These are phyloP conservation scores for Galerina marginata DNA, from an alignment of 768 basidiomycete species.

Conservation along the genomic window DNA sequence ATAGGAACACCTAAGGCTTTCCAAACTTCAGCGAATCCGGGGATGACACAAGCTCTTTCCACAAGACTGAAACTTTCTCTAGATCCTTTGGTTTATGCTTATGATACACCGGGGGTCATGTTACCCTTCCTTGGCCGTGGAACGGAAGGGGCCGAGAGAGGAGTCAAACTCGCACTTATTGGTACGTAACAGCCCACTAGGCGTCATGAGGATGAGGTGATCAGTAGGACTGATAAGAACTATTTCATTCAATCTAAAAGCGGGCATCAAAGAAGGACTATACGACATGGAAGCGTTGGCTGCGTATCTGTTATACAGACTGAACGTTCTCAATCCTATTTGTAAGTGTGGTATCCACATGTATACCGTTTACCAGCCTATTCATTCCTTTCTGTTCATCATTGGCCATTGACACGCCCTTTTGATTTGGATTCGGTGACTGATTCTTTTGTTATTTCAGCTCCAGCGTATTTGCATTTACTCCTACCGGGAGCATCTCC, in stretches of 20 bases:
- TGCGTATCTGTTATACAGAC: constrained; percentile 83
- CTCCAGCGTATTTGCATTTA: constrained; percentile 71
- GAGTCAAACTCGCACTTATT: constrained; percentile 91
- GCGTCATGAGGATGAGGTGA: constrained; percentile 14
- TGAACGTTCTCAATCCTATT: constrained; percentile 78
- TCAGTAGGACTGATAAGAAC: constrained; percentile 25
- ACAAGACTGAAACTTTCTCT: constrained; percentile 86
- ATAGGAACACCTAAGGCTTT: constrained; percentile 87
- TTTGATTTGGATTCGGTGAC: constrained; percentile 8
- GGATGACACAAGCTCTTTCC: constrained; percentile 87
- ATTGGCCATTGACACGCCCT: neutral
- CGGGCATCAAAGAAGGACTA: constrained; percentile 92
- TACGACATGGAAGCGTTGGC: constrained; percentile 87
- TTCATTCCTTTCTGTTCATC: neutral
- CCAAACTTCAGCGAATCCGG: constrained; percentile 87
- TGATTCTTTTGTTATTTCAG: constrained; percentile 40
- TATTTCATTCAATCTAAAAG: constrained; percentile 45
- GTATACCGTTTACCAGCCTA: neutral
- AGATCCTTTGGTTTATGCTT: constrained; percentile 87
- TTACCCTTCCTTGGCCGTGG: constrained; percentile 92
- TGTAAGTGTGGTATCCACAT: constrained; percentile 49
- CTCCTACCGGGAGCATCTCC: constrained; percentile 61
- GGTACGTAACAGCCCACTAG: constrained; percentile 58
- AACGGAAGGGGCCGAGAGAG: constrained; percentile 84
- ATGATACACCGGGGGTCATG: constrained; percentile 97